Percentiles rank a stretch among this genome's conserved stretches.
Conservation (phyloP, 2,329 filamentous ascomycete genomes). For the Xylaria polymorpha region DNA sequence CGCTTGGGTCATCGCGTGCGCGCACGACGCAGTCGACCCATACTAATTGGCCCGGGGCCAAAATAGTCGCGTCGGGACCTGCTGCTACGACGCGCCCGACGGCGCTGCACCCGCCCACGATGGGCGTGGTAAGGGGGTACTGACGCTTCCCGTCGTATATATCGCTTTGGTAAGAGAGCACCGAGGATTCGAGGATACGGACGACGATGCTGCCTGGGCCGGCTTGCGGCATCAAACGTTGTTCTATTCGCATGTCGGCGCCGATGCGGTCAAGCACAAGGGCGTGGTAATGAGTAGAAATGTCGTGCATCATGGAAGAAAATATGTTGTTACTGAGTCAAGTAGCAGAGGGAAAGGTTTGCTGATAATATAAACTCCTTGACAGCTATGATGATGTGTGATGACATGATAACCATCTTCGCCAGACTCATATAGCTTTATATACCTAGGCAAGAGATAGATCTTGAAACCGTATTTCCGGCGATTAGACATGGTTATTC, state of each 20-base stretch:
- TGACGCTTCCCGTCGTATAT: slow-evolving; percentile 54
- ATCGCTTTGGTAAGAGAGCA: slow-evolving; percentile 56
- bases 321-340: not conserved
- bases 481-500: not conserved
- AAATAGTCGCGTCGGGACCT: slow-evolving; percentile 50
- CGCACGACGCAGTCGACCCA: slow-evolving; percentile 50
- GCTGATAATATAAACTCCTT: not conserved
- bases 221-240: slow-evolving; percentile 49
- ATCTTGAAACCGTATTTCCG: too few relatives aligned
- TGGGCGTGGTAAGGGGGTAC: slow-evolving; percentile 47
- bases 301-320: slow-evolving; percentile 35
- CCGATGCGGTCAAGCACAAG: slow-evolving; percentile 45
- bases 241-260: slow-evolving; percentile 48
- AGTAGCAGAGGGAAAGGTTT: not conserved
- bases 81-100: slow-evolving; percentile 51
- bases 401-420: not conserved
- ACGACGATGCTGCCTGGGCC: slow-evolving; percentile 55
- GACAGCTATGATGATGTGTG: not conserved
- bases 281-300: slow-evolving; percentile 44
- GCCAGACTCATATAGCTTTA: not conserved
- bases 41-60: slow-evolving; percentile 52
- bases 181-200: slow-evolving; percentile 51
- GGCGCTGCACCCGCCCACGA: slow-evolving; percentile 47
- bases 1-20: slow-evolving; percentile 50
- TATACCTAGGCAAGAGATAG: not conserved